Percentiles rank a stretch among this genome's conserved stretches.
phyloP scores from a whole-genome alignment of 2,329 filamentous ascomycete genomes.

The Xylaria sp. region DNA sequence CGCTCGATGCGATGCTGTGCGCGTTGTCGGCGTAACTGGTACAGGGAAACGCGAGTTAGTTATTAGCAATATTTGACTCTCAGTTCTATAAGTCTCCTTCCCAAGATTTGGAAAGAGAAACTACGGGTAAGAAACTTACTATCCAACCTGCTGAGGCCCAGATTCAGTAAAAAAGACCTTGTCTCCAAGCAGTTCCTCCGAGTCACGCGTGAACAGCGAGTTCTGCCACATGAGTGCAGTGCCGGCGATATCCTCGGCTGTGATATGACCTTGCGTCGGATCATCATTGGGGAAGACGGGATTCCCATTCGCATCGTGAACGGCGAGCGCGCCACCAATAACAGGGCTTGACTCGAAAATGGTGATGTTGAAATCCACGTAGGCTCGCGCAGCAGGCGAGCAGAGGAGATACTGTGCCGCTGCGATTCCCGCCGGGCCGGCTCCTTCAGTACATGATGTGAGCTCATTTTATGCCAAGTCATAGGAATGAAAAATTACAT shows the following conservation, averaged over 20 bases:
- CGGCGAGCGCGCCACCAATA: slow-evolving; percentile 40
- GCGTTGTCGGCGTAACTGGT: neutral
- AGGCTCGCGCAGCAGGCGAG: neutral
- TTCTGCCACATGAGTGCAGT: slow-evolving; percentile 40
- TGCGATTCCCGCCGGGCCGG: slow-evolving; percentile 6
- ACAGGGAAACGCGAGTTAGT: neutral
- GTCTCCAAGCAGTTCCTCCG: slow-evolving; percentile 37
- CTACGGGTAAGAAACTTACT: slow-evolving; percentile 32
- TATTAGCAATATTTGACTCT: neutral
- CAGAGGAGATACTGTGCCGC: neutral
- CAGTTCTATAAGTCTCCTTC: no score
- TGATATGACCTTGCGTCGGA: slow-evolving; percentile 35
- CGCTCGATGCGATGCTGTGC: slow-evolving; percentile 11
- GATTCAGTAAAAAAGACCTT: slow-evolving; percentile 37
- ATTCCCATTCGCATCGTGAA: slow-evolving; percentile 33
- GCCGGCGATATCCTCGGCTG: slow-evolving; percentile 43
- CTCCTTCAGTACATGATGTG: neutral
- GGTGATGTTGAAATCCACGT: slow-evolving; percentile 38
- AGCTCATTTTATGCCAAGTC: neutral
- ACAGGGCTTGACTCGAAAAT: slow-evolving; percentile 39
- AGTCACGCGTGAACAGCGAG: slow-evolving; percentile 39
- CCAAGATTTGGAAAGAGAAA: neutral
- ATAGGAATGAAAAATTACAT: neutral
- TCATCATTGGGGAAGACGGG: slow-evolving; percentile 41
- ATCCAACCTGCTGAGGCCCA: slow-evolving; percentile 36